Percentiles rank a stretch among this genome's conserved stretches.
These are phyloP conservation scores for Talaromyces sp. DNA, from an alignment of 2,329 filamentous ascomycete genomes.

Conservation along the genomic window DNA sequence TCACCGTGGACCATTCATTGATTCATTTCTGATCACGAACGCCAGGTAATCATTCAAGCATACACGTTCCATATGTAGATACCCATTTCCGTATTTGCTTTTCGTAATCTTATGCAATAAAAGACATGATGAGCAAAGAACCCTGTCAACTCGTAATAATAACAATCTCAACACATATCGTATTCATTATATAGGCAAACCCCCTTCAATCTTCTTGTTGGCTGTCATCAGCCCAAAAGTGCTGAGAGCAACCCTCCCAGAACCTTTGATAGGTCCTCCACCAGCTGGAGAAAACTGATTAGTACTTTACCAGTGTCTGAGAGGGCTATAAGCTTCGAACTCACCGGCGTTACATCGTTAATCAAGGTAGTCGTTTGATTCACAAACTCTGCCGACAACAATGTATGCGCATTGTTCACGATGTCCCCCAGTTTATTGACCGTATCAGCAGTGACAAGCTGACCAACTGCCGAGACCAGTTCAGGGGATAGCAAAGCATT, in stretches of 20 bases:
- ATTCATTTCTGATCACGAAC: not conserved
- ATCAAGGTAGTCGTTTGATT: constrained; percentile 31
- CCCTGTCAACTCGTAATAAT: not conserved
- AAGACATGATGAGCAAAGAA: not conserved
- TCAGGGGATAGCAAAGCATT: constrained; percentile 26
- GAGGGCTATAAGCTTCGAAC: constrained; percentile 4
- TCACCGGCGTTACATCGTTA: constrained; percentile 33
- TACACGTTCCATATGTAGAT: not conserved
- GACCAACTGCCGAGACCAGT: constrained; percentile 26
- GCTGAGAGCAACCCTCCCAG: constrained; percentile 17
- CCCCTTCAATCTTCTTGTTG: too few species aligned
- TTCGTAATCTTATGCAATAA: not conserved
- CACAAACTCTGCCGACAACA: constrained; percentile 29
- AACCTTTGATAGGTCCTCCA: constrained; percentile 27
- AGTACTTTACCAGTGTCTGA: not conserved
- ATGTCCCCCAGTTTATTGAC: constrained; percentile 26
- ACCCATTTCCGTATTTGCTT: not conserved
- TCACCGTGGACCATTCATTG: not conserved
- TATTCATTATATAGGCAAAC: not conserved
- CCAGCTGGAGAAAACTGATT: constrained; percentile 22
- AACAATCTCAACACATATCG: not conserved
- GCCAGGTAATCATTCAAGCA: not conserved
- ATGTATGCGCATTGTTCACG: constrained; percentile 25
- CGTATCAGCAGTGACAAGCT: constrained; percentile 25
- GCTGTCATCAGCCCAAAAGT: constrained; percentile 6